Evolutionary conservation across 495 filamentous ascomycete genomes (phyloP), one percentile per base, ranked within the genome.

Genomic region (Lichina pygmaea): DNA sequence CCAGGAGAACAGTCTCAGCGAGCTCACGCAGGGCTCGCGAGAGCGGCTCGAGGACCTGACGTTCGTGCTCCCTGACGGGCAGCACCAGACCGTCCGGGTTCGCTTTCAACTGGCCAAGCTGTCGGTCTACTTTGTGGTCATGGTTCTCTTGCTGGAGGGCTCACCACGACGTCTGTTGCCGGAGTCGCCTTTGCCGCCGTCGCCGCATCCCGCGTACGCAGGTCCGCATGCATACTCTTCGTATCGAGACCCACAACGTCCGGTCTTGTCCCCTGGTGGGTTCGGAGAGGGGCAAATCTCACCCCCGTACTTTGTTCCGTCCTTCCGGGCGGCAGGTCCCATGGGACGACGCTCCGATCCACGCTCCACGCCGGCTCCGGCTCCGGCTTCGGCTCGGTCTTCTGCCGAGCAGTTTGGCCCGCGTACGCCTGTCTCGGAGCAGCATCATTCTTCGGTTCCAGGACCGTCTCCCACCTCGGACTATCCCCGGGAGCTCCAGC

Each of bases 1-100:
- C 9, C 46, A 51, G 2, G 60, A 62, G 15, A 47, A 50, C 59
- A 64, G 50, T 64, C 72, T 50, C 53, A 62, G 30, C 66, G 68
- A 49, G 73, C 66, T 48, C 68, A 75, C 43, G 52, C 58, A 12
- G 49, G 60, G 24, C 62, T 32, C 46, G 7, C 52, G 48, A 33
- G 55, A 56, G 15, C 50, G 42, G 48, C 49, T 51, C 6, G 57
- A 59, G 46, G 50, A 48, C 17, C 51, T 59, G 24, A 54, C 55
- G 34, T 39, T 59, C 15, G 50, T 52, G 12, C 55, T 46, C 33
- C 54, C 54, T 24, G 52, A 57, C 46, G 57, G 57, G 8, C 55
- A 51, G 9, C 51, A 53, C 34, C 45, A 52, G 40, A 50, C 51
- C 30, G 52, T 53, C 9, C 49, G 49, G 33, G 51, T 59, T 41